Percentiles rank a stretch among this genome's conserved stretches.
Evolutionary conservation across 768 basidiomycete genomes (phyloP).

Genomic region (Pseudohyphozyma bogoriensis): DNA sequence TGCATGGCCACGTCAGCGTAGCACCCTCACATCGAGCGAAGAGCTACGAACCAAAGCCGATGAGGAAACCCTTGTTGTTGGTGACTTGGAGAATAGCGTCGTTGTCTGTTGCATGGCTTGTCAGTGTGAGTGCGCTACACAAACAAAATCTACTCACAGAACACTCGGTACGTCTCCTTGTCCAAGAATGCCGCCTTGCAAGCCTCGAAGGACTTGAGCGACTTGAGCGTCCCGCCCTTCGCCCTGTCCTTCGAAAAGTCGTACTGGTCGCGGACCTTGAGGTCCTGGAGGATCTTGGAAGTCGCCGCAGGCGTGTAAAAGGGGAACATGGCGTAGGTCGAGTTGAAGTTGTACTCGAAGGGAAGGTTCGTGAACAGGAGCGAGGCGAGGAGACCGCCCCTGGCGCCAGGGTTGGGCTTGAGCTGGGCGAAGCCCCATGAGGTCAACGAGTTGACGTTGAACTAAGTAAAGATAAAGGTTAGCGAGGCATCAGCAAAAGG

Average conservation of each 20-base stretch:
- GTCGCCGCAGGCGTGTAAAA: neutral
- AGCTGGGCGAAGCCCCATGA: neutral
- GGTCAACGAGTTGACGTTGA: neutral
- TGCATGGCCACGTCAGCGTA: neutral
- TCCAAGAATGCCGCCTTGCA: neutral
- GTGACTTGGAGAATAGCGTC: neutral
- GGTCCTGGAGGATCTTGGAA: neutral
- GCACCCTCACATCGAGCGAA: neutral
- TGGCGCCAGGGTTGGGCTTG: neutral
- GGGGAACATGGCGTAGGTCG: neutral
- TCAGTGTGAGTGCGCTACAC: neutral
- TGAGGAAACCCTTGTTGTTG: neutral
- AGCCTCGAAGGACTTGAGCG: neutral
- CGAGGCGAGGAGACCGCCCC: neutral
- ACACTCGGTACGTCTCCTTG: neutral
- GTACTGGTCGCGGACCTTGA: conserved; percentile 15
- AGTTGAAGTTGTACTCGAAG: conserved; percentile 11
- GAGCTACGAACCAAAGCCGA: conserved; percentile 29
- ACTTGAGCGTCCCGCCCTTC: neutral
- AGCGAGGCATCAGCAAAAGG: no score
- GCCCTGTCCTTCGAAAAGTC: neutral
- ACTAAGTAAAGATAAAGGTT: conserved; percentile 34
- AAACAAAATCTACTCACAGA: neutral
- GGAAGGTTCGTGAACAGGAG: conserved; percentile 19
- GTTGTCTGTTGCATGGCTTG: neutral